phyloP scores from a whole-genome alignment of 2,329 filamentous ascomycete genomes.

The Thielaviopsis euricoi region DNA sequence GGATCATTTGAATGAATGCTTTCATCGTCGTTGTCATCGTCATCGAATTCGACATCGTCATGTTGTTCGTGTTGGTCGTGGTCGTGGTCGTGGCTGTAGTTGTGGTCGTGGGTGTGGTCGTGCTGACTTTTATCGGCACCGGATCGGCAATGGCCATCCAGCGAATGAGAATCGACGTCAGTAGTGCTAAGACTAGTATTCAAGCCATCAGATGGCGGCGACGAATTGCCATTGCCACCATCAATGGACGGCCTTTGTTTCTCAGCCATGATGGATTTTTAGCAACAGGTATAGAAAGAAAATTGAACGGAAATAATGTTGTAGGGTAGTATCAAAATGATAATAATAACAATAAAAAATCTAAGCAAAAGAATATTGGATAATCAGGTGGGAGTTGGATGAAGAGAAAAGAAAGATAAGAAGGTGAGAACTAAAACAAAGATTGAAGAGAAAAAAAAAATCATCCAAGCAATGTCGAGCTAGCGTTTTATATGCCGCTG shows the following conservation, averaged over 20 bases:
- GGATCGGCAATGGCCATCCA: background rate
- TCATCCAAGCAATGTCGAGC: background rate
- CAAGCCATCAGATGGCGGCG: too few species aligned
- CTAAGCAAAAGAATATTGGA: background rate
- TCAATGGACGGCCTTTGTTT: background rate
- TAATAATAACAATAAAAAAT: too few species aligned
- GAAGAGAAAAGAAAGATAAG: too few species aligned
- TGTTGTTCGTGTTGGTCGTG: constrained; percentile 4
- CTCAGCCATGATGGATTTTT: background rate
- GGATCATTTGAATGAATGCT: constrained; percentile 9
- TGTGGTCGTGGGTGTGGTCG: background rate
- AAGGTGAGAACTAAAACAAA: too few species aligned
- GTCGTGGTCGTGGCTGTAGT: background rate
- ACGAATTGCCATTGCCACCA: background rate
- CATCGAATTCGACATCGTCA: constrained; percentile 9
- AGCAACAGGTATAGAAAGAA: too few species aligned
- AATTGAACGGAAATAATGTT: too few species aligned
- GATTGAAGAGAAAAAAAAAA: background rate
- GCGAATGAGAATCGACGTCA: background rate
- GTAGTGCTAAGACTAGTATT: background rate
- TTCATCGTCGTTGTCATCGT: constrained; percentile 9
- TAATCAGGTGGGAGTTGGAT: too few species aligned
- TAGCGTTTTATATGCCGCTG: background rate
- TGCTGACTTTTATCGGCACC: background rate
- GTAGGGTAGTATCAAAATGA: too few species aligned